Evolutionary conservation across 164 flowering plant species (phyloP).

Genomic region (Pachysandra terminalis): DNA sequence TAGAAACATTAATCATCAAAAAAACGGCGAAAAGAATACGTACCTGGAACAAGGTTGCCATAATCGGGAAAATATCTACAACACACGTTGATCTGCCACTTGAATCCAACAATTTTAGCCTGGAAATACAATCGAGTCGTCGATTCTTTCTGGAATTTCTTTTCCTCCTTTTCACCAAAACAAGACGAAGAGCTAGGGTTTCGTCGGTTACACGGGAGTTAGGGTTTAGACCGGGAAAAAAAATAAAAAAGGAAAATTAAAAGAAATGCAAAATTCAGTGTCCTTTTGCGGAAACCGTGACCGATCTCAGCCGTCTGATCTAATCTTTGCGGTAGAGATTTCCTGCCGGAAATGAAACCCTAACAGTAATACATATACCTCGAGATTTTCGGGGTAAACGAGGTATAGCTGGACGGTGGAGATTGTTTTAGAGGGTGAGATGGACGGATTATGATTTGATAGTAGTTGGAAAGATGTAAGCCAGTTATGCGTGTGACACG

Average conservation of each 20-base stretch:
- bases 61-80: neutral
- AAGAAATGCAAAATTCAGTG: constrained; percentile 15
- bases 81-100: neutral
- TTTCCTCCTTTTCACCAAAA: constrained; percentile 22
- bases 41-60: constrained; percentile 37
- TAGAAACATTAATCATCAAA: constrained; percentile 1
- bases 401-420: constrained; percentile 14
- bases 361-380: constrained; percentile 12
- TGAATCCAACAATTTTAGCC: neutral
- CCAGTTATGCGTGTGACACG: constrained; percentile 11
- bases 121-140: constrained; percentile 17
- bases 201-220: constrained; percentile 33
- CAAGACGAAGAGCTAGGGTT: constrained; percentile 52
- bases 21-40: constrained; percentile 7
- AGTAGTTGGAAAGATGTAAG: constrained; percentile 8
- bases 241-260: constrained; percentile 11
- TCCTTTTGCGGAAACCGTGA: constrained; percentile 1
- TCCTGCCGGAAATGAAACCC: constrained; percentile 3
- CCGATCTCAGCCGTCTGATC: constrained; percentile 19
- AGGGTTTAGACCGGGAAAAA: constrained; percentile 46
- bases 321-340: constrained; percentile 10
- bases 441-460: constrained; percentile 22
- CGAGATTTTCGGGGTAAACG: constrained; percentile 24
- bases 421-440: neutral
- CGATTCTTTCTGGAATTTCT: constrained; percentile 12